Evolutionary conservation across 108 stramenopile genomes (phyloP), one percentile per base, ranked within the genome.

Genomic region (Asterionellopsis glacialis): DNA sequence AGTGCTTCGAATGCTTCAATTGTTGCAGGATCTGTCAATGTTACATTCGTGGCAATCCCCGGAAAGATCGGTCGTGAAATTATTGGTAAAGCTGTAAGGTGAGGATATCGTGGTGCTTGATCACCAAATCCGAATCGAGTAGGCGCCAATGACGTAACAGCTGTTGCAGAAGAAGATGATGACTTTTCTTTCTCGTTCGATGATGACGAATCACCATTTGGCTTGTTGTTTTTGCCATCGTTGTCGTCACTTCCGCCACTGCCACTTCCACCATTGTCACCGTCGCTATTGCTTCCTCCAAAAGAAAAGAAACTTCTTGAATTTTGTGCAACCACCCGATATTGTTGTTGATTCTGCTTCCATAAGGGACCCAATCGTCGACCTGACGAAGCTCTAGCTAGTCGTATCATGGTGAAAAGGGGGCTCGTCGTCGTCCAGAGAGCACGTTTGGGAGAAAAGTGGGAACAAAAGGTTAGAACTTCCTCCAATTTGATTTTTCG

Each of bases 41-140:
- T 87, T 16, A 94, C 68, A 9, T 81, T 69, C 26, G 84, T 88
- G 52, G 87, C 61, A 11, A 88, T 82, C 16, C 89, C 87, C 18
- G 93, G 93, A 70, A 94, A 94, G 4, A 94, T 62, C 18, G 93
- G 89, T 26, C 84, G 70, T 19, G 78, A 67, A 15, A 79, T 48
- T 15, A 94, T 60, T n/a, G 87, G 89, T 4, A 94, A 59, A 6
- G 87, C 93, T 45, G 87, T 59, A n/a, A 87, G 65, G 61, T 90
- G 89, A 1, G 88, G 89, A 61, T 83, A 83, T 41, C 85, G 65
- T 25, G 93, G 93, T 22, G 89, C 89, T 43, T 81, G 79, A 63
- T 94, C 93, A 23, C 93, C 93, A 63, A 83, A 82, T 9, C 72
- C 62, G 12, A 33, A 33, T 33, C 7, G 2, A 33, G 63, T 33